These are phyloP conservation scores for Trametes gibbosa DNA, from an alignment of 768 basidiomycete species.

Conservation along the genomic window DNA sequence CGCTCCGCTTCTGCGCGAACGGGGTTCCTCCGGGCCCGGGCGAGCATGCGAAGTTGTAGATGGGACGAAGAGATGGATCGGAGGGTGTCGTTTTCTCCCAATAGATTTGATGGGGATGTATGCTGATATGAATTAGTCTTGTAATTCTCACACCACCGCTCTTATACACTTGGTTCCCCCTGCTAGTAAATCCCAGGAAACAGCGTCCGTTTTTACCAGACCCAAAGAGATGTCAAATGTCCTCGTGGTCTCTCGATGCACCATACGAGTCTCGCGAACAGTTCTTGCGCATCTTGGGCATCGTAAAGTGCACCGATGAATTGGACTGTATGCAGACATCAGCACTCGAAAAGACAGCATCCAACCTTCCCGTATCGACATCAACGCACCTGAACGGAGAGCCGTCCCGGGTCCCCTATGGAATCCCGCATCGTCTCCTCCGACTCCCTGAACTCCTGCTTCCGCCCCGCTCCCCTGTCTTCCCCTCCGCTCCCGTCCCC, in stretches of 20 bases:
- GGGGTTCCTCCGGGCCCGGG: slow-evolving; percentile 29
- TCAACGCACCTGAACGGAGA: background rate
- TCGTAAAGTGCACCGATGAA: background rate
- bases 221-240: no score
- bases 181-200: no score
- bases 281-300: background rate
- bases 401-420: background rate
- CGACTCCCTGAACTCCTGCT: background rate
- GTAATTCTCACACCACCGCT: background rate
- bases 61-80: background rate
- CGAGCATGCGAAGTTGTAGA: slow-evolving; percentile 35
- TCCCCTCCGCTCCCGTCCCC: background rate
- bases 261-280: background rate
- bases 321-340: background rate
- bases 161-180: no score
- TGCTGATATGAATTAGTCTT: no score
- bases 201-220: no score
- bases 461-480: background rate
- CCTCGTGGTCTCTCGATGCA: background rate
- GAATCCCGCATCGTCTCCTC: background rate
- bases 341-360: background rate
- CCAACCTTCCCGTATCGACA: background rate
- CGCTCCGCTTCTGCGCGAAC: slow-evolving; percentile 33
- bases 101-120: background rate
- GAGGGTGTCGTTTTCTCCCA: background rate